Evolutionary conservation across 192 early-diverging fungal species (phyloP), one percentile per base, ranked within the genome.

Genomic region (Coemansia aciculifera): DNA sequence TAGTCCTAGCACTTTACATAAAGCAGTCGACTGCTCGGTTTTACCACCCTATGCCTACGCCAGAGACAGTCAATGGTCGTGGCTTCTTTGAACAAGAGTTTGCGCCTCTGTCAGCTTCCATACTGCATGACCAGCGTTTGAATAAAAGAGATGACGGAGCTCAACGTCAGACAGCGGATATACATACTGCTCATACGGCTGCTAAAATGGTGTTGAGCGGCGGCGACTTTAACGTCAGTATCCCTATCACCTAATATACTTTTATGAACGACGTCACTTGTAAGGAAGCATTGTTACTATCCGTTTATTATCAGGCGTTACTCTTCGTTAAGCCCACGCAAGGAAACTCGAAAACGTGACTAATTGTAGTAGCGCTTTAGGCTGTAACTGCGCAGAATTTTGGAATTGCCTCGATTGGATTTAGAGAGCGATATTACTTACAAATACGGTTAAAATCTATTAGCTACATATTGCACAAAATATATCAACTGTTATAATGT

Each of bases 181-280:
- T 65, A 23, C 49, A 38, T 27, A 27, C 59, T 31, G 49, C 24
- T 8, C 56, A 64, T 13, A 49, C 37, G 24, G 40, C 72, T n/a
- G 62, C 48, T 9, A 68, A 62, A 31, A 60, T 48, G 38, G 70
- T 68, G 21, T 34, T 42, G 11, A 64, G 32, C 8, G 60, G 56
- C 9, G 75, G 75, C 17, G 75, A 77, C 17, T 77, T 77, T 65
- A 77, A 77, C 32, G 75, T 77, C 46, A 77, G 69, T 29, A 77
- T 77, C 17, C 75, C 75, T 3, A 67, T 77, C 19, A 62, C 34
- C 34, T 76, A 69, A 37, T 27, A 64, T 23, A 38, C 7, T 66
- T 13, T 38, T 38, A 34, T 17, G 15, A 38, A 23, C 15, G 24
- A 23, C 15, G 24, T 17, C 15, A 31, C 27, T 32, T 17, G 27